phyloP scores from a whole-genome alignment of 2,329 filamentous ascomycete genomes.

The Setomelanomma holmii region DNA sequence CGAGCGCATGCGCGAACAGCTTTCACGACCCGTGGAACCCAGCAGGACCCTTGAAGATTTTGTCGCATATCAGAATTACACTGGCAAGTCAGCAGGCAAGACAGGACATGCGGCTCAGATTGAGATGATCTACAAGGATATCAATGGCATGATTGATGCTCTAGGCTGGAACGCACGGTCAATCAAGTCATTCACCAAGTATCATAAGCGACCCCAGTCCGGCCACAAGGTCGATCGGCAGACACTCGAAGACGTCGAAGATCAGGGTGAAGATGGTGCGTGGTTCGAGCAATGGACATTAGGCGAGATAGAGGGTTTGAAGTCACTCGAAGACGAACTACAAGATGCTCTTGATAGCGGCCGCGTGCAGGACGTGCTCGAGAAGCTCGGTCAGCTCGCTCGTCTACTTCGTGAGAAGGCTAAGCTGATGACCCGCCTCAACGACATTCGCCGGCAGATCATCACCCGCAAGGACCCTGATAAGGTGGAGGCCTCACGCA shows the following conservation, averaged over 20 bases:
- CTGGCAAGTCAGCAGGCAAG: conserved; percentile 45
- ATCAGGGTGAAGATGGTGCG: conserved; percentile 43
- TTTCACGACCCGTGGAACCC: conserved; percentile 67
- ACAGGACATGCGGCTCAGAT: conserved; percentile 56
- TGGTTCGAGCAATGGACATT: conserved; percentile 75
- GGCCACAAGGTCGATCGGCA: conserved; percentile 65
- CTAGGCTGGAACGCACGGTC: conserved; percentile 84
- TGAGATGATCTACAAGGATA: conserved; percentile 71
- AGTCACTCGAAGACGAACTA: conserved; percentile 67
- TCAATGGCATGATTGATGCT: conserved; percentile 94
- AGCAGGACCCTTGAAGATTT: conserved; percentile 71
- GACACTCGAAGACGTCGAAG: conserved; percentile 63
- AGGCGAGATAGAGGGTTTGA: conserved; percentile 75
- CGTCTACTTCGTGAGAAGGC: conserved; percentile 74
- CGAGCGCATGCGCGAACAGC: conserved; percentile 68
- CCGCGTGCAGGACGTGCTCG: conserved; percentile 71
- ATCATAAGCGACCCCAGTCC: conserved; percentile 59
- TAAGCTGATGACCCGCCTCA: conserved; percentile 73
- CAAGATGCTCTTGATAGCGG: conserved; percentile 70
- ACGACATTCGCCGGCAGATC: conserved; percentile 80
- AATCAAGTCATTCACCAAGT: conserved; percentile 66
- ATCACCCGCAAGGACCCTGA: conserved; percentile 72
- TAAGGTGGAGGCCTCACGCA: conserved; percentile 67
- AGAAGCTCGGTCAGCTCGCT: conserved; percentile 72
- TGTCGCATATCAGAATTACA: conserved; percentile 62